Base-by-base conservation (phyloP, 192 early-diverging fungal genomes). In the Coemansia sp. region DNA sequence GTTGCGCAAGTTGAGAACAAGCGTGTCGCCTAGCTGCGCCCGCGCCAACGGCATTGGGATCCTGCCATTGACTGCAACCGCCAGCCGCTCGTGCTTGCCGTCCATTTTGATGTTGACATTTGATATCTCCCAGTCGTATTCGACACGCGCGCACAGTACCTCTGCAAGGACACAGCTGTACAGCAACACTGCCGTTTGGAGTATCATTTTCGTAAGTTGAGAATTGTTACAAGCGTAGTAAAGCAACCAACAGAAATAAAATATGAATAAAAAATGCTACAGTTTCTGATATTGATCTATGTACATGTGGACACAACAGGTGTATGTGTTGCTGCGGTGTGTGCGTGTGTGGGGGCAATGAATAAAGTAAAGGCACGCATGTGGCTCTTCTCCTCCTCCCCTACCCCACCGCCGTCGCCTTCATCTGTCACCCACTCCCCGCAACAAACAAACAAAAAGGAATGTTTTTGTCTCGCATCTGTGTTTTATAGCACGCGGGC, bases 81-180 rank as follows among this genome's bases (percentile, higher is more conserved):
- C 87, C 56, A 67, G 73, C 43, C 86, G 86, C 50, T 85, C 80
- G 62, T 65, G 69, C 1, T 85, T 61, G 61, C 83, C 83, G 75
- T 92, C 87, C 59, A 87, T 85, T 45, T 83, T 89, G 32, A 79
- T 77, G 22, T 52, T 79, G 35, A 79, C 75, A 36, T 87, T 86
- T 41, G 87, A 83, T 53, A 89, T 86, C 40, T 83, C 68, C 88
- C 87, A 87, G 72, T 89, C 55, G 63, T 86, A 87, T 52, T 84
- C 81, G 32, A 89, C 66, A 8, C 55, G 55, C 33, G 55, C 55
- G 34, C 55, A 7, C 49, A 25, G 49, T 22, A 25, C 49, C 20
- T 22, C 23, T 4, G 49, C 10, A 22, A 52, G 15, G 1, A 45
- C 15, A 13, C 42, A 17, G 14, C 11, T 13, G 15, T 17, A 17